Evolutionary conservation across 1,284 basidiomycete species (phyloP), one percentile per base, ranked within the genome.

Genomic region (Vanrija sp.): DNA sequence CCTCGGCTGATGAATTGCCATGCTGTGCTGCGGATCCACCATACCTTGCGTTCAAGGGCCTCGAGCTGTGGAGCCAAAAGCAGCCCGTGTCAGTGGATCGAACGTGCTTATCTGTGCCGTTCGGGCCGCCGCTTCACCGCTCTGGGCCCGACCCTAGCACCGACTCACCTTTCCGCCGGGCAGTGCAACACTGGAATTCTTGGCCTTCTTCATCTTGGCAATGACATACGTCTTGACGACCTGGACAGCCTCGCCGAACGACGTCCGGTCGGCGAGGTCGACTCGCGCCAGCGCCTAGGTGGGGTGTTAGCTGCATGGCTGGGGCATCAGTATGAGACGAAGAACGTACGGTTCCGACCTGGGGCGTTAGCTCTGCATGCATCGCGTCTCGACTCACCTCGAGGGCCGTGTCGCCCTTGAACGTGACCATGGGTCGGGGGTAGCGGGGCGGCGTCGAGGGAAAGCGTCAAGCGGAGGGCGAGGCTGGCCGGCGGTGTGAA

Each of bases 121-220:
- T 34, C 14, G 43, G 25, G 21, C 25, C 15, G 23, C 23, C 12
- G 43, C 21, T 9, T 25, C 26, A 19, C 28, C 40, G 16, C 38
- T 15, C n/a, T n/a, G n/a, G n/a, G 9, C 9, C 10, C 34, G 12
- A 38, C n/a, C 3, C 44, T 26, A 19, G 23, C 7, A n/a, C 21
- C 21, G 21, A 58, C 64, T 52, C 51, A 68, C 66, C 52, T 66
- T 66, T 38, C 65, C 65, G 42, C 60, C 55, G 16, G 60, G 61
- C n/a, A 55, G 54, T 5, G 49, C 55, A 5, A 66, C 54, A 18
- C 56, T 52, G 19, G 58, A 56, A 14, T 52, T 54, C 42, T 66
- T 65, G 23, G 56, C 51, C 47, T 65, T 65, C 10, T 61, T 61
- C 43, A 68, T 64, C 59, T 68, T 68, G 0, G 64, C 54, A 12